Evolutionary conservation across 345 rosid species (phyloP).

Genomic region (Combretum micranthum): DNA sequence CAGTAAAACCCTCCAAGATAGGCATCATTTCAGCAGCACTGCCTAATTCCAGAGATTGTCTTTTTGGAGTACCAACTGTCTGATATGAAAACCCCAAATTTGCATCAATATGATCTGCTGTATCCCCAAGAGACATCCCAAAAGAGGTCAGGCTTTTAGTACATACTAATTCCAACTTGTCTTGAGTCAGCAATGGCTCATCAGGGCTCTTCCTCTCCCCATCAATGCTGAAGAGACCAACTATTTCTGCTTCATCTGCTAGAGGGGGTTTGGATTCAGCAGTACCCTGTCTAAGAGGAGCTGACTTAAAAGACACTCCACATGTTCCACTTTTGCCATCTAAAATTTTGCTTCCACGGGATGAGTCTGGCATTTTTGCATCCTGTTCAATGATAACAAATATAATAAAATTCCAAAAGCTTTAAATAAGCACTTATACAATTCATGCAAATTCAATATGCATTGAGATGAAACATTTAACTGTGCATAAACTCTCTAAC

Average conservation of each 20-base stretch:
- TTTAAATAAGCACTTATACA: constrained; percentile 6
- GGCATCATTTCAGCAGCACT: constrained; percentile 36
- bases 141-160: constrained; percentile 17
- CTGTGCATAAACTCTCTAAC: no score
- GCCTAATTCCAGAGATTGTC: constrained; percentile 18
- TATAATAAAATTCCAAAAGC: not conserved
- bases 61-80: constrained; percentile 27
- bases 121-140: constrained; percentile 23
- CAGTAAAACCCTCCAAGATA: constrained; percentile 52
- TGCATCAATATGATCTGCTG: constrained; percentile 14
- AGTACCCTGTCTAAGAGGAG: constrained; percentile 11
- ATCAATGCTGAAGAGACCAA: constrained; percentile 19
- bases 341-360: constrained; percentile 8
- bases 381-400: constrained; percentile 24
- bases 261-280: constrained; percentile 26
- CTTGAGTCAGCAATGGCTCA: constrained; percentile 20
- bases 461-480: no score
- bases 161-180: constrained; percentile 15
- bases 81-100: constrained; percentile 15
- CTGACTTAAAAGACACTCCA: constrained; percentile 12
- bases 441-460: not conserved
- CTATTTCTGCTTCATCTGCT: constrained; percentile 29
- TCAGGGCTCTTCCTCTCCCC: constrained; percentile 15
- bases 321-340: not conserved
- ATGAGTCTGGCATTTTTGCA: constrained; percentile 13